Evolutionary conservation across 805 yeast genomes (phyloP).

Genomic region (Cyberlindnera euphorbiiphila): DNA sequence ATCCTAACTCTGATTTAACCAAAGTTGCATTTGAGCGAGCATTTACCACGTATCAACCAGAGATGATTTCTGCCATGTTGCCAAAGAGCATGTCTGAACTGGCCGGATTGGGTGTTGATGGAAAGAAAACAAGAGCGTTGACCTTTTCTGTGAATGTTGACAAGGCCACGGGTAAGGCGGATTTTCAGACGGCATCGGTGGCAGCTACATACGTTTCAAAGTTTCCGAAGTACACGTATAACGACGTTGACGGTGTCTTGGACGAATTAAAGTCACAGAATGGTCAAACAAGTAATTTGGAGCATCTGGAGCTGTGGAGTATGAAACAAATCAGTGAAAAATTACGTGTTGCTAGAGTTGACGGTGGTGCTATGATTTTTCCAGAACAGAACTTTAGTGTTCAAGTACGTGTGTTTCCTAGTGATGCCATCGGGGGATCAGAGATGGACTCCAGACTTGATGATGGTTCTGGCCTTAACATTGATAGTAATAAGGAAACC

Average conservation of each 20-base stretch:
- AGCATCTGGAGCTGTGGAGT: slow-evolving; percentile 32
- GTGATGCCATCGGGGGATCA: background rate
- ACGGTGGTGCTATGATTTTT: slow-evolving; percentile 37
- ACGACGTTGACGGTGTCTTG: slow-evolving; percentile 53
- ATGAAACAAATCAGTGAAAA: slow-evolving; percentile 32
- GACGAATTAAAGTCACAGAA: slow-evolving; percentile 4
- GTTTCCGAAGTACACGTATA: slow-evolving; percentile 58
- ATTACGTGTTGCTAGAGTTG: slow-evolving; percentile 31
- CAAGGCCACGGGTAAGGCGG: slow-evolving; percentile 20
- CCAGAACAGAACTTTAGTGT: slow-evolving; percentile 32
- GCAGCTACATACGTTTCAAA: slow-evolving; percentile 40
- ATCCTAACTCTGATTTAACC: slow-evolving; percentile 33
- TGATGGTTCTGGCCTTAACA: slow-evolving; percentile 13
- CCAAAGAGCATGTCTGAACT: slow-evolving; percentile 51
- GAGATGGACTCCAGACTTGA: slow-evolving; percentile 8
- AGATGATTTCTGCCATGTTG: slow-evolving; percentile 61
- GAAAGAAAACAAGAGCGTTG: slow-evolving; percentile 42
- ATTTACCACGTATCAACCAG: slow-evolving; percentile 72
- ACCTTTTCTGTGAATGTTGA: slow-evolving; percentile 38
- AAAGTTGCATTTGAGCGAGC: slow-evolving; percentile 58
- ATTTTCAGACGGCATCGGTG: slow-evolving; percentile 31
- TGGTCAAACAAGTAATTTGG: background rate
- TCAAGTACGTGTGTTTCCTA: slow-evolving; percentile 15
- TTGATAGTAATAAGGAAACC: slow-evolving; percentile 30
- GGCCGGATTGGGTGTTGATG: slow-evolving; percentile 48